Evolutionary conservation across 306 rosid genomes (phyloP), one percentile per base, ranked within the genome.

Genomic region (Ammopiptanthus mongolicus): DNA sequence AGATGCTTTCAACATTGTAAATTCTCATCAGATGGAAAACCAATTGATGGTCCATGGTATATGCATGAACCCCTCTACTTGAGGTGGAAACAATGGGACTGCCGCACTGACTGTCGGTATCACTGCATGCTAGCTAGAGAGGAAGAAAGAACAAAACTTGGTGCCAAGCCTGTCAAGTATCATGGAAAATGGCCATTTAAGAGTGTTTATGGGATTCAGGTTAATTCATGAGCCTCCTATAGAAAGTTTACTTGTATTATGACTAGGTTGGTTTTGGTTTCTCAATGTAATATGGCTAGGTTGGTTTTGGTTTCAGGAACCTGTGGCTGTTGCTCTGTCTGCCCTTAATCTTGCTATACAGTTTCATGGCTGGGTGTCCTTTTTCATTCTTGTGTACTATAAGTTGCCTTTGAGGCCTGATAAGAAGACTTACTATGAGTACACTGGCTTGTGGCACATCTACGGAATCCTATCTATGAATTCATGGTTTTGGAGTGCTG

Each of bases 41-140:
- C 99, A 56, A 81, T 95, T 59, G 97, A 92, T 86, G 99, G 97
- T 78, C 97, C 97, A 5, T 95, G 99, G 99, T 95, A 95, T 84
- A 85, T 90, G 84, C 97, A 95, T 47, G 99, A 95, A 58, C 99
- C 99, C 39, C 89, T 92, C 39, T 95, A 92, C 70, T 71, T 91
- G 81, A 83, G 89, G 66, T 95, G 97, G 99, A 95, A 95, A 83
- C 99, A 87, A 76, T 95, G 99, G 97, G 99, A 95, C 75, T 95
- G 99, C 80, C 88, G 85, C 50, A 88, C 91, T 21, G 99, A 92
- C 74, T 95, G 99, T 69, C 82, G 97, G 59, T 87, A 95, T 75
- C 86, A 92, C 81, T 95, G 99, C 90, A 92, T 88, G 97, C 80
- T 90, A 62, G 82, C 87, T 31, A 86, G 96, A 88, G 99, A 92